Conservation (phyloP, 352 stramenopile species). For the Lagenidium giganteum region DNA sequence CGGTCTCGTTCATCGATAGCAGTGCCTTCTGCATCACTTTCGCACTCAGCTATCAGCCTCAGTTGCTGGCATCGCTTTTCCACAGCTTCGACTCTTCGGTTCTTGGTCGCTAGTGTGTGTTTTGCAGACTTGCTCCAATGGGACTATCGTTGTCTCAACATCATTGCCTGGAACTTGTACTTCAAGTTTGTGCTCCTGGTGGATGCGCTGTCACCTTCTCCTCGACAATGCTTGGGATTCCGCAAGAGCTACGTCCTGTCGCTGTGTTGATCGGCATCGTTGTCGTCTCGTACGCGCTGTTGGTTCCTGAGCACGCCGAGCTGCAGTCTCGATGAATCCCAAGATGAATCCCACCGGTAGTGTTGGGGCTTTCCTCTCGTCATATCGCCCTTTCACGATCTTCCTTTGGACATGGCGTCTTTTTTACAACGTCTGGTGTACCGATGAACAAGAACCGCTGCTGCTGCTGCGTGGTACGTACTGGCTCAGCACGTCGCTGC, state of each 20-base stretch:
- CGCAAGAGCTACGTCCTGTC: constrained; percentile 7
- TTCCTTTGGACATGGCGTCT: constrained; percentile 13
- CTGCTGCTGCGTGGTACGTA: constrained; percentile 10
- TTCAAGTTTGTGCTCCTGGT: constrained; percentile 11
- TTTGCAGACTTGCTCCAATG: constrained; percentile 12
- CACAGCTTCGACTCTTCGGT: constrained; percentile 14
- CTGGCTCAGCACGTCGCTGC: no score
- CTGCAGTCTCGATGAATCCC: no score
- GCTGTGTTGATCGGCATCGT: constrained; percentile 6
- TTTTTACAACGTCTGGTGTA: constrained; percentile 5
- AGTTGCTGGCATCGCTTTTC: constrained; percentile 3
- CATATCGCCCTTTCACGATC: constrained; percentile 11
- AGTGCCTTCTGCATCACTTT: constrained; percentile 1
- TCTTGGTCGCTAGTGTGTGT: constrained; percentile 9
- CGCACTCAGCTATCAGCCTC: constrained; percentile 9
- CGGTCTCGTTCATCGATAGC: constrained; percentile 4
- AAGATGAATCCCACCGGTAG: no score
- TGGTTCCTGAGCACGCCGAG: no score
- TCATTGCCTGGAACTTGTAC: constrained; percentile 8
- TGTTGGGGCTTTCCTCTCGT: constrained; percentile 16
- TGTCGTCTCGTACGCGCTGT: constrained; percentile 6
- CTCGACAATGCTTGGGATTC: constrained; percentile 11
- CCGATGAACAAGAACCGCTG: constrained; percentile 5
- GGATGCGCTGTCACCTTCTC: constrained; percentile 8
- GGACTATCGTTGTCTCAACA: constrained; percentile 12